phyloP scores from a whole-genome alignment of 2,329 filamentous ascomycete genomes.

The Aspergillus tubingensis region DNA sequence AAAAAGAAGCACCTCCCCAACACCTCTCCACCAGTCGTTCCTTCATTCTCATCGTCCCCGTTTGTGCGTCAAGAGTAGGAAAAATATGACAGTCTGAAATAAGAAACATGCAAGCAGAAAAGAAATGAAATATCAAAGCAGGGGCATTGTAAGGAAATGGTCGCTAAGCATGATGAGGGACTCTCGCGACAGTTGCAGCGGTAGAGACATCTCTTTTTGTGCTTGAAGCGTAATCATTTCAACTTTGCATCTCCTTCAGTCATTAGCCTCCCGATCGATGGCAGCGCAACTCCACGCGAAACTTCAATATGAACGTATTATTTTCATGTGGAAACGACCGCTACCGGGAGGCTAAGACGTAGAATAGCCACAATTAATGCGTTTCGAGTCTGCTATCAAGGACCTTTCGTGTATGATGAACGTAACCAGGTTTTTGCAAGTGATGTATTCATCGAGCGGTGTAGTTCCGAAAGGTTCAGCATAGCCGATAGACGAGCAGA shows the following conservation, averaged over 20 bases:
- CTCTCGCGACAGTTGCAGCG: constrained; percentile 22
- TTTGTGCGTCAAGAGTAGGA: constrained; percentile 29
- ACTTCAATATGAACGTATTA: constrained; percentile 12
- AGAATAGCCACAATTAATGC: constrained; percentile 39
- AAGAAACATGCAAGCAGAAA: constrained; percentile 14
- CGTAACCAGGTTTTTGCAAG: neutral
- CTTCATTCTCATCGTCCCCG: constrained; percentile 30
- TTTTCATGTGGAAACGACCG: constrained; percentile 20
- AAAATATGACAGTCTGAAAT: constrained; percentile 22
- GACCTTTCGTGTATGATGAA: constrained; percentile 19
- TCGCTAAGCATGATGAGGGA: constrained; percentile 15
- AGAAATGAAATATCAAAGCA: constrained; percentile 14
- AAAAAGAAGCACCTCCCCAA: constrained; percentile 21
- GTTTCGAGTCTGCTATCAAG: constrained; percentile 33
- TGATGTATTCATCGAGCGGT: neutral
- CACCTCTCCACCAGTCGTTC: constrained; percentile 25
- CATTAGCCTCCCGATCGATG: constrained; percentile 26
- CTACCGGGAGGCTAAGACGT: constrained; percentile 30
- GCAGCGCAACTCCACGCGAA: constrained; percentile 8
- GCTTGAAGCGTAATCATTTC: constrained; percentile 28
- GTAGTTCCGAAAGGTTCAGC: constrained; percentile 10
- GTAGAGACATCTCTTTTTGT: constrained; percentile 21
- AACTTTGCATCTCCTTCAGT: constrained; percentile 37
- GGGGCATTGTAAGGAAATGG: constrained; percentile 15
- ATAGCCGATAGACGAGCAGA: constrained; percentile 21